Conservation (phyloP, 1,139 yeast genomes). For the Taphrina sp. region DNA sequence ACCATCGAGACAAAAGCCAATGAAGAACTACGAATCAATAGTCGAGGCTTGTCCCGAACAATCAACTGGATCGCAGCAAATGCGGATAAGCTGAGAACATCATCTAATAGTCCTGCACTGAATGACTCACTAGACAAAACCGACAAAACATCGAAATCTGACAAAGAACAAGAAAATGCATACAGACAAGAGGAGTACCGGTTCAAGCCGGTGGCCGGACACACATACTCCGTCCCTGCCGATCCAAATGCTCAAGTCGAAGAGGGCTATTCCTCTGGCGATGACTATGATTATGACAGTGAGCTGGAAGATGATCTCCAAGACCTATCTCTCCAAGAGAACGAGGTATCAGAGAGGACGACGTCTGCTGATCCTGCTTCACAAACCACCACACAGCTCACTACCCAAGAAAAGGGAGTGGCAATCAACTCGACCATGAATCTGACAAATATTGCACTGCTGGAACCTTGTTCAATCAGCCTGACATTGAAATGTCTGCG, state of each 20-base stretch:
- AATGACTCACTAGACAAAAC: background rate
- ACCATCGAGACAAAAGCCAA: slow-evolving; percentile 19
- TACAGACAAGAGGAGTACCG: background rate
- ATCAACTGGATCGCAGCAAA: slow-evolving; percentile 26
- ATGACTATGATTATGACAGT: slow-evolving; percentile 24
- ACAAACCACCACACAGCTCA: background rate
- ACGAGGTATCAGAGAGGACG: too few species aligned
- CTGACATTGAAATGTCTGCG: slow-evolving; percentile 46
- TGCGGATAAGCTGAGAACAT: background rate
- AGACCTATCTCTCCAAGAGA: background rate
- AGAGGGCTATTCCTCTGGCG: slow-evolving; percentile 8
- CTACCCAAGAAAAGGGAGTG: slow-evolving; percentile 5
- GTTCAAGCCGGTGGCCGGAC: slow-evolving; percentile 4
- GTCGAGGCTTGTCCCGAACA: slow-evolving; percentile 15
- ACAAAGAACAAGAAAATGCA: background rate
- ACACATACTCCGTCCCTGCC: slow-evolving; percentile 6
- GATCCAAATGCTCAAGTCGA: background rate
- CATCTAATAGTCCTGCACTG: background rate
- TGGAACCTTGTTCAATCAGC: slow-evolving; percentile 45
- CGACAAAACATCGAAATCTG: background rate
- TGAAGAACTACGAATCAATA: background rate
- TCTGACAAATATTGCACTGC: slow-evolving; percentile 44
- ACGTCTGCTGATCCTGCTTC: too few species aligned
- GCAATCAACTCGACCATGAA: slow-evolving; percentile 40
- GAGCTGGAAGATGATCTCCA: slow-evolving; percentile 20